Conservation (phyloP, 192 early-diverging fungal genomes). For the Umbelopsis isabellina region DNA sequence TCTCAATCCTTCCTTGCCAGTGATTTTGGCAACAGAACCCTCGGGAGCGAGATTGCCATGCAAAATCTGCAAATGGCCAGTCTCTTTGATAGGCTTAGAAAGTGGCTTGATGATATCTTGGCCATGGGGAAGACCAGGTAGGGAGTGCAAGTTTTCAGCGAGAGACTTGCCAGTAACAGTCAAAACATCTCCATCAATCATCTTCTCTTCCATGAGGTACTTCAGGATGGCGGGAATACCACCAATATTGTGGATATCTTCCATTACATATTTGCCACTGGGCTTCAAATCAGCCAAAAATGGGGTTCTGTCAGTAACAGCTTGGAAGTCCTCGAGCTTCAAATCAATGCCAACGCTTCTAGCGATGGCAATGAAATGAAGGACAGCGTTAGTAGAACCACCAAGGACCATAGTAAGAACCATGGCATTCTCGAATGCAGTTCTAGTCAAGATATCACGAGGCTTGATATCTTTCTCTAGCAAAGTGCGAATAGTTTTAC, state of each 20-base stretch:
- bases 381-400: conserved; percentile 95
- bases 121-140: conserved; percentile 75
- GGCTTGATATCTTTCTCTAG: conserved; percentile 94
- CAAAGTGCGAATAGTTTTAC: conserved; percentile 85
- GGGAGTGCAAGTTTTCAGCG: conserved; percentile 83
- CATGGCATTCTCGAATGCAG: conserved; percentile 97
- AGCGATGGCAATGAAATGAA: conserved; percentile 91
- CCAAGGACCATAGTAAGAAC: conserved; percentile 91
- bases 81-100: conserved; percentile 86
- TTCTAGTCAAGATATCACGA: conserved; percentile 93
- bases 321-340: conserved; percentile 95
- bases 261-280: conserved; percentile 98
- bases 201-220: conserved; percentile 84
- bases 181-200: conserved; percentile 86
- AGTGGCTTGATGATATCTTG: conserved; percentile 90
- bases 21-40: conserved; percentile 98
- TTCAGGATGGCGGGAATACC: conserved; percentile 96
- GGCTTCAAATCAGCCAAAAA: conserved; percentile 99
- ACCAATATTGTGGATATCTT: conserved; percentile 90
- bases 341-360: conserved; percentile 81
- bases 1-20: conserved; percentile 95
- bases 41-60: conserved; percentile 94
- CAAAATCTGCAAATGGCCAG: conserved; percentile 95
- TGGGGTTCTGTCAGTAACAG: conserved; percentile 84
- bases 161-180: conserved; percentile 98